Evolutionary conservation across 2,329 filamentous ascomycete species (phyloP), one percentile per base, ranked within the genome.

Genomic region (Clathrospora elynae): DNA sequence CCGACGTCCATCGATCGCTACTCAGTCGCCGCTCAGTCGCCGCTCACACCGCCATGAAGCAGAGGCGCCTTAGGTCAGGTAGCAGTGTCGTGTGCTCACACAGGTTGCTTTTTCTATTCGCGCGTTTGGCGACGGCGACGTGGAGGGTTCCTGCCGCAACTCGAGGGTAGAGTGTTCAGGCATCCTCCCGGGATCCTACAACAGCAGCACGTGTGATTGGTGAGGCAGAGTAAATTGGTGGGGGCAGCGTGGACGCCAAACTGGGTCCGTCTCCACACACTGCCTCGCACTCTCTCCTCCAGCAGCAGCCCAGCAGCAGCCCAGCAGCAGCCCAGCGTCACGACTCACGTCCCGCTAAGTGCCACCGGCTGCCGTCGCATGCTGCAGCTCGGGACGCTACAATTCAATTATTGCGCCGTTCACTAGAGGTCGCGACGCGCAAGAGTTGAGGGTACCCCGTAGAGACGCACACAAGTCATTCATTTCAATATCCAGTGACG

Each of bases 361-460:
- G 57, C 50, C 55, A 53, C 51, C 50, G 46, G 55, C 57, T 50
- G 49, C 44, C 48, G 49, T 55, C 49, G 57, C 42, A 52, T 45
- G 57, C 51, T 59, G 51, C 45, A 50, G 50, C 43, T 40, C 48
- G 53, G 44, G 42, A 56, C 33, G 50, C 50, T 47, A 43, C 43
- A 43, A 28, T 52, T 41, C 37, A 48, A 55, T 55, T 55, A 41
- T 53, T 55, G 55, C 53, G 55, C 57, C 55, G 57, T 53, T 53
- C 50, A 53, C 53, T 56, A 38, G 35, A 46, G 35, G 49, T 44
- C 41, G 45, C 37, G 30, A 19, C 33, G 24, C 28, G 29, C 19
- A 33, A 33, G 20, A 38, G 33, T 37, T 40, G 46, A 51, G 37
- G 25, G 31, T 48, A 56, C 54, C 54, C 54, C 52, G 52, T 56